Percentiles rank a stretch among this genome's conserved stretches.
phyloP scores from a whole-genome alignment of 352 stramenopile genomes.

The Globisporangium solare region DNA sequence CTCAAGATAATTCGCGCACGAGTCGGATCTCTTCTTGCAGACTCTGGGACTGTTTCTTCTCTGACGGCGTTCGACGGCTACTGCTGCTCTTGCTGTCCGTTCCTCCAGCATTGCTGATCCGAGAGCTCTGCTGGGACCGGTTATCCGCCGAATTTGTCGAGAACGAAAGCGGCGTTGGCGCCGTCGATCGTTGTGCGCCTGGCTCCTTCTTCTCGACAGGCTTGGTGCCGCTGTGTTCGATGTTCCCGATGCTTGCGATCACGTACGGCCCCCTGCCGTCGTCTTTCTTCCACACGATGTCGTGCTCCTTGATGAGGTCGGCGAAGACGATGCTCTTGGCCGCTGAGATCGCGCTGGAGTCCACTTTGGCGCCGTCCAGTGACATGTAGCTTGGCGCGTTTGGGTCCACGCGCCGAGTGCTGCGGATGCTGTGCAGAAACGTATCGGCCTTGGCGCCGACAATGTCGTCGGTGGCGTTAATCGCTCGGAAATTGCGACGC shows the following conservation, averaged over 20 bases:
- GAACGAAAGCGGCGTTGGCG: conserved; percentile 4
- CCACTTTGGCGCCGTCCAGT: conserved; percentile 52
- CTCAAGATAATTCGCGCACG: conserved; percentile 46
- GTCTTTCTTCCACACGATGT: conserved; percentile 23
- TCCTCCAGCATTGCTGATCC: conserved; percentile 6
- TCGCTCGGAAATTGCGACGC: conserved; percentile 50
- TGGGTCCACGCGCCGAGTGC: conserved; percentile 57
- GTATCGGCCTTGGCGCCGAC: conserved; percentile 58
- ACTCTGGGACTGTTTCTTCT: conserved; percentile 40
- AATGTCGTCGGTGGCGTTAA: conserved; percentile 64
- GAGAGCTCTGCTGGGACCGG: neutral
- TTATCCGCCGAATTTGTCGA: neutral
- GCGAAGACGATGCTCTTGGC: conserved; percentile 72
- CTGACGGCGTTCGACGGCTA: conserved; percentile 22
- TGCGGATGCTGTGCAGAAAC: conserved; percentile 61
- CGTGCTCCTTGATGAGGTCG: conserved; percentile 40
- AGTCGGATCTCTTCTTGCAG: conserved; percentile 53
- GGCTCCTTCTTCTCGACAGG: conserved; percentile 15
- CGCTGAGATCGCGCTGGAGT: conserved; percentile 59
- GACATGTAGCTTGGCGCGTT: conserved; percentile 56
- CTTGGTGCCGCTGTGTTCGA: conserved; percentile 27
- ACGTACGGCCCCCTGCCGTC: conserved; percentile 29
- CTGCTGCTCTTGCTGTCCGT: conserved; percentile 9
- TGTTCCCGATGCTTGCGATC: conserved; percentile 51
- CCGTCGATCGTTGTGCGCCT: conserved; percentile 22